phyloP scores from a whole-genome alignment of 257 asterid genomes.

The Cinchona pubescens region DNA sequence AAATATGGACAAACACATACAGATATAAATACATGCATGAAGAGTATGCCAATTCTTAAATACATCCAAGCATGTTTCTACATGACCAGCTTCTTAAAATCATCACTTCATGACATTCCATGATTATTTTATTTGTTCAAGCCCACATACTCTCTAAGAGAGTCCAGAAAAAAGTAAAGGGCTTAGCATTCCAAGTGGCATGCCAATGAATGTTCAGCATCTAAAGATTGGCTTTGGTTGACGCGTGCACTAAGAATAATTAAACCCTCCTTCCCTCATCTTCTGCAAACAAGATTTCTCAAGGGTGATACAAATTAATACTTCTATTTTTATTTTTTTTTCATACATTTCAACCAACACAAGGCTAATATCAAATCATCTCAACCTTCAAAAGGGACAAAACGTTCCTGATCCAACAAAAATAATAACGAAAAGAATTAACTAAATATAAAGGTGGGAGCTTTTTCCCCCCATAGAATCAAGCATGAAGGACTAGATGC shows the following conservation, averaged over 20 bases:
- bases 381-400: not conserved
- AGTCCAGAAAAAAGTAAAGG: not conserved
- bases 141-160: not conserved
- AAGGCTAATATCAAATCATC: not conserved
- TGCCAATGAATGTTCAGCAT: not conserved
- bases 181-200: not conserved
- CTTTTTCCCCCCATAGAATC: not conserved
- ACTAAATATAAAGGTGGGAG: not conserved
- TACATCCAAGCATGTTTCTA: too few relatives aligned
- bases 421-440: too few relatives aligned
- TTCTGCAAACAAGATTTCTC: too few relatives aligned
- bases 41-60: not conserved
- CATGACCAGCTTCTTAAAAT: not conserved
- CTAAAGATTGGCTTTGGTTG: not conserved
- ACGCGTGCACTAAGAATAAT: not conserved
- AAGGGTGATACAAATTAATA: too few relatives aligned
- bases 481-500: not conserved
- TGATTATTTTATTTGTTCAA: too few relatives aligned
- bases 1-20: too few relatives aligned
- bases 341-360: too few relatives aligned
- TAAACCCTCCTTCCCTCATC: too few relatives aligned
- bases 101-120: not conserved
- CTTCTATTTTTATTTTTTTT: too few relatives aligned
- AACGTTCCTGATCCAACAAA: not conserved
- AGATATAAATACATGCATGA: not conserved